These are phyloP conservation scores for Cryptococcus sp. DNA, from an alignment of 1,284 basidiomycete genomes.

Conservation along the genomic window DNA sequence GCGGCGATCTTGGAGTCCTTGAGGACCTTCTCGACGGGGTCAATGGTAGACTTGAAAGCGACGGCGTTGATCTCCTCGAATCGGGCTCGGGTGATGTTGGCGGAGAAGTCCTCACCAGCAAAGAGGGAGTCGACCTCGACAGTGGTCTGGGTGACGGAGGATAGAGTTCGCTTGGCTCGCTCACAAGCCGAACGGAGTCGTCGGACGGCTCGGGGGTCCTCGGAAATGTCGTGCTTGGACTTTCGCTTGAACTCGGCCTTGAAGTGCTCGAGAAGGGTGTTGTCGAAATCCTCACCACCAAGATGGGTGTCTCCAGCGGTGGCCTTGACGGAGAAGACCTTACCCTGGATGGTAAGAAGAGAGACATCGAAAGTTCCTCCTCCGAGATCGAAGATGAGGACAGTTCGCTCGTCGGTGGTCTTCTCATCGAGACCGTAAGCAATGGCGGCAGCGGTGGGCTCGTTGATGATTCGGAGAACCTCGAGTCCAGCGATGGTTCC, in stretches of 20 bases:
- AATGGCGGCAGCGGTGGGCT: constrained; percentile 95
- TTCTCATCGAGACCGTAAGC: constrained; percentile 87
- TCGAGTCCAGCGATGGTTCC: constrained; percentile 96
- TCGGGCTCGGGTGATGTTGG: constrained; percentile 94
- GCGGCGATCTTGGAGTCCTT: constrained; percentile 94
- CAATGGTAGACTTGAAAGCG: constrained; percentile 93
- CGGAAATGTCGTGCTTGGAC: constrained; percentile 85
- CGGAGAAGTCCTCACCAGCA: constrained; percentile 98
- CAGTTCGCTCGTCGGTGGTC: constrained; percentile 80
- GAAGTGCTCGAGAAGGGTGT: constrained; percentile 96
- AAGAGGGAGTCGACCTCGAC: constrained; percentile 98
- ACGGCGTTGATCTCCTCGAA: constrained; percentile 99
- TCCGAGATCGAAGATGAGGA: constrained; percentile 97
- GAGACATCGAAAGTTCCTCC: constrained; percentile 99
- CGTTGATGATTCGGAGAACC: constrained; percentile 97
- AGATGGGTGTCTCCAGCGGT: constrained; percentile 99
- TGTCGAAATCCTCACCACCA: constrained; percentile 99
- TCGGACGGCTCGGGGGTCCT: constrained; percentile 91
- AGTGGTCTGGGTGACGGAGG: constrained; percentile 91
- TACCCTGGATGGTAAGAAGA: constrained; percentile 94
- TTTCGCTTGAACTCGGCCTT: constrained; percentile 98
- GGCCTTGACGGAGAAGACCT: constrained; percentile 98
- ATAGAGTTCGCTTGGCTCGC: constrained; percentile 97
- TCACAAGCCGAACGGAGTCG: constrained; percentile 97
- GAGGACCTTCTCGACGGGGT: constrained; percentile 98